These are phyloP conservation scores for Oryza rufipogon DNA, from an alignment of 176 grass and related monocot genomes.

Conservation along the genomic window DNA sequence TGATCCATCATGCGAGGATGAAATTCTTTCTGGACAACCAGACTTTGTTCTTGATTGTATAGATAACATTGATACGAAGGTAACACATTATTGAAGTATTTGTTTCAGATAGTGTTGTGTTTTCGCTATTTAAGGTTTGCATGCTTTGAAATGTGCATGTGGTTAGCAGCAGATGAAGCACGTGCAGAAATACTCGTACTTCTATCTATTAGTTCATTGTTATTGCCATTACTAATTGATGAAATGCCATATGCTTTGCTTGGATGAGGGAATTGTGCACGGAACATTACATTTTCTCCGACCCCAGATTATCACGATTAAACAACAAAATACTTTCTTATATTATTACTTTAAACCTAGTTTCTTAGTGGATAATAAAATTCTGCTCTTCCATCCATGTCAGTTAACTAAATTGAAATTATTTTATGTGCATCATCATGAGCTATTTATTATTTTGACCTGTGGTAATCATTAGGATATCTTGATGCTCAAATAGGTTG, in stretches of 20 bases:
- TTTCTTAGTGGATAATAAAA: background rate
- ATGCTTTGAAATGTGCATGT: background rate
- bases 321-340: slow-evolving; percentile 13
- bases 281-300: background rate
- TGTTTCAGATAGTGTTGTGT: background rate
- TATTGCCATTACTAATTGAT: background rate
- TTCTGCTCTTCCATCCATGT: background rate
- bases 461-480: slow-evolving; percentile 9
- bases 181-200: background rate
- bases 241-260: slow-evolving; percentile 4
- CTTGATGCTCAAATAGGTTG: slow-evolving; percentile 58
- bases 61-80: slow-evolving; percentile 98
- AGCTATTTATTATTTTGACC: background rate
- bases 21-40: slow-evolving; percentile 89
- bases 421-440: background rate
- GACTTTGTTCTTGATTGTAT: slow-evolving; percentile 99
- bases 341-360: background rate
- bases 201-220: background rate
- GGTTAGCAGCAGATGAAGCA: background rate
- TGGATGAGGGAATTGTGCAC: background rate
- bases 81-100: slow-evolving; percentile 29
- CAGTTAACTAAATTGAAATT: background rate
- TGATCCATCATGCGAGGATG: slow-evolving; percentile 71
- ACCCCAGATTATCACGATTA: background rate
- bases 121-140: background rate